phyloP scores from a whole-genome alignment of 192 early-diverging fungal species.

The Neocallimastix lanati region DNA sequence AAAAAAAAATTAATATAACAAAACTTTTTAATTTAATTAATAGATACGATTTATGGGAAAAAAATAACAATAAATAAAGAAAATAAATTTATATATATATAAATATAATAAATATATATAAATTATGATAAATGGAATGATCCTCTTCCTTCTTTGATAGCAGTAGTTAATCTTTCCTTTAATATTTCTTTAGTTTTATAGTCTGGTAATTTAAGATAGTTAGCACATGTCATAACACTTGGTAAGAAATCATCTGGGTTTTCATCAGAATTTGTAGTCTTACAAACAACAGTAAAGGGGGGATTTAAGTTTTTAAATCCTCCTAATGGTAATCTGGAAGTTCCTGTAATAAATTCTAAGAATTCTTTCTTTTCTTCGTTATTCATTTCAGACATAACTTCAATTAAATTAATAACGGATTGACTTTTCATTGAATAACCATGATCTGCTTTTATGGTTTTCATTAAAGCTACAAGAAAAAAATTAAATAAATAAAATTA shows the following conservation, averaged over 20 bases:
- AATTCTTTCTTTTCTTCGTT: conserved; percentile 49
- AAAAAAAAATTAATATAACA: too few species aligned
- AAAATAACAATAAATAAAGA: too few species aligned
- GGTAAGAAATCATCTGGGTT: conserved; percentile 63
- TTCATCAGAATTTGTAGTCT: conserved; percentile 12
- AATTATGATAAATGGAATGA: conserved; percentile 11
- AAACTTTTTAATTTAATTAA: too few species aligned
- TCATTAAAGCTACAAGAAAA: conserved; percentile 44
- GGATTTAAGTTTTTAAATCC: conserved; percentile 69
- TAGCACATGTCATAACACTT: conserved; percentile 90
- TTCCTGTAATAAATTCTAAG: conserved; percentile 72
- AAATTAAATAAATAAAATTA: too few species aligned
- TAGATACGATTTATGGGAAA: too few species aligned
- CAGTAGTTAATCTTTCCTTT: conserved; percentile 39
- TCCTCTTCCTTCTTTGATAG: conserved; percentile 70
- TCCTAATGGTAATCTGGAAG: conserved; percentile 73
- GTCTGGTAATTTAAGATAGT: conserved; percentile 82
- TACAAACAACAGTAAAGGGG: conserved; percentile 72
- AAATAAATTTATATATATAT: not conserved
- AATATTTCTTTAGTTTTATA: conserved; percentile 50
- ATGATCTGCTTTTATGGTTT: conserved; percentile 64
- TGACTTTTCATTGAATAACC: conserved; percentile 57
- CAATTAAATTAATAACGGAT: conserved; percentile 39
- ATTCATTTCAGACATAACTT: conserved; percentile 48
- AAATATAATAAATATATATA: not conserved